A percentile compares a stretch with the other conserved stretches of the same genome.
Conservation (phyloP, 768 basidiomycete genomes). For the Lactarius akahatsu region DNA sequence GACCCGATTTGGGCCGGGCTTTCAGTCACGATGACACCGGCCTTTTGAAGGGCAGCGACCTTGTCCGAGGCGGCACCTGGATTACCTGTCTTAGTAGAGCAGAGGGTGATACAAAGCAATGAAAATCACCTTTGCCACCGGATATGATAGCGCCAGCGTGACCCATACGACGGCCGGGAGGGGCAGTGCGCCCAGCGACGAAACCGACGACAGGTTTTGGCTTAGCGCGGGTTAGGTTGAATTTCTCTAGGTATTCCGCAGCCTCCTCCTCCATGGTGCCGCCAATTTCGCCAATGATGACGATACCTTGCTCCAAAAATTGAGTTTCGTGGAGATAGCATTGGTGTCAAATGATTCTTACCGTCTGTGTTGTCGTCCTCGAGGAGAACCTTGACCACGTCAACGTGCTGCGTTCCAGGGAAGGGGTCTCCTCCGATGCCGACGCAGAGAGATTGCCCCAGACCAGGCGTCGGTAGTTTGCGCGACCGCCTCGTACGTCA, state of each 20-base stretch:
- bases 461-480: slow-evolving; percentile 94
- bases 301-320: slow-evolving; percentile 62
- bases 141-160: slow-evolving; percentile 98
- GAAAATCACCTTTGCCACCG: slow-evolving; percentile 81
- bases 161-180: slow-evolving; percentile 97
- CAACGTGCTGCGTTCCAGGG: slow-evolving; percentile 93
- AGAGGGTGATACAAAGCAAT: neutral
- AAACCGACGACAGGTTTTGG: slow-evolving; percentile 98
- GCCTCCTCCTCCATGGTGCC: slow-evolving; percentile 99
- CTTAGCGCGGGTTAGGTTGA: slow-evolving; percentile 82
- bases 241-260: slow-evolving; percentile 89
- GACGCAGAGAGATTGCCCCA: slow-evolving; percentile 94
- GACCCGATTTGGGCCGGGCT: slow-evolving; percentile 93
- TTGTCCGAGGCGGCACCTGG: slow-evolving; percentile 92
- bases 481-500: slow-evolving; percentile 98
- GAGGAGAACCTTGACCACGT: slow-evolving; percentile 95
- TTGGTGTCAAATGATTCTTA: slow-evolving; percentile 31
- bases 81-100: neutral
- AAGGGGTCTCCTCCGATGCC: slow-evolving; percentile 98
- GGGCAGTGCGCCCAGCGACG: slow-evolving; percentile 97
- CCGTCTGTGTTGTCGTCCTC: slow-evolving; percentile 93
- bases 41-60: slow-evolving; percentile 84
- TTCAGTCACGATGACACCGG: slow-evolving; percentile 91
- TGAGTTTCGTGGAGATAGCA: slow-evolving; percentile 16
- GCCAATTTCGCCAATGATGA: slow-evolving; percentile 98